Evolutionary conservation across 148 eudicot species (phyloP).

Genomic region (Polygonum maritimum): DNA sequence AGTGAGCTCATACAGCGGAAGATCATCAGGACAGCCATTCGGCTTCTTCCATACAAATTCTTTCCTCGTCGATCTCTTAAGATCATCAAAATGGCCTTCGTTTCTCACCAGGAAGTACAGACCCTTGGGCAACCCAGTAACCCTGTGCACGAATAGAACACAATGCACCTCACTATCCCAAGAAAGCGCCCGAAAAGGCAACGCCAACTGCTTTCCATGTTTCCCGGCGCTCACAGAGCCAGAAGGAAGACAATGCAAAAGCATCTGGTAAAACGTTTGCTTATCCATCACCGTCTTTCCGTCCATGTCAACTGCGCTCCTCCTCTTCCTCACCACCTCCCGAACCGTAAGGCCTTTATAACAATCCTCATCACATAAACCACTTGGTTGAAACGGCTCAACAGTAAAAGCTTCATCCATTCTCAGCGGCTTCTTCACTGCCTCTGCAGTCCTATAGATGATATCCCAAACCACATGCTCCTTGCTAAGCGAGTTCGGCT

Average conservation of each 20-base stretch:
- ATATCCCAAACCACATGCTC: slow-evolving; percentile 91
- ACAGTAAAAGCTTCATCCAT: slow-evolving; percentile 26
- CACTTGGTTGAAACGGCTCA: slow-evolving; percentile 45
- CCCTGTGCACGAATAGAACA: slow-evolving; percentile 81
- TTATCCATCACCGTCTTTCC: slow-evolving; percentile 46
- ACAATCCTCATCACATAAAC: slow-evolving; percentile 46
- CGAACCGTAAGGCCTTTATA: slow-evolving; percentile 49
- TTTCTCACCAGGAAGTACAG: slow-evolving; percentile 90
- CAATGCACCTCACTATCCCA: slow-evolving; percentile 93
- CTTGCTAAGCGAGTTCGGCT: slow-evolving; percentile 69
- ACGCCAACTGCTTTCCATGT: slow-evolving; percentile 68
- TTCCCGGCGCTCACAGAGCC: slow-evolving; percentile 43
- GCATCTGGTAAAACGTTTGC: slow-evolving; percentile 73
- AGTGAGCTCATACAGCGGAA: slow-evolving; percentile 76
- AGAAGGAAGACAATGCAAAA: slow-evolving; percentile 82
- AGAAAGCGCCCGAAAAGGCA: slow-evolving; percentile 74
- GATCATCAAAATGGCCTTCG: slow-evolving; percentile 66
- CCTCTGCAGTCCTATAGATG: slow-evolving; percentile 77
- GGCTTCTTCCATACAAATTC: slow-evolving; percentile 83
- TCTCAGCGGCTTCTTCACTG: slow-evolving; percentile 52
- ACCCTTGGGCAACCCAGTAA: slow-evolving; percentile 67
- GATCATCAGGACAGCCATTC: slow-evolving; percentile 75
- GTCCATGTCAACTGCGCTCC: slow-evolving; percentile 98
- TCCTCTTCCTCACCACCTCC: slow-evolving; percentile 71
- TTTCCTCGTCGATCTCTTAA: slow-evolving; percentile 44